A percentile compares a stretch with the other conserved stretches of the same genome.
Evolutionary conservation across 176 grass and related monocot species (phyloP).

Genomic region (Lolium perenne): DNA sequence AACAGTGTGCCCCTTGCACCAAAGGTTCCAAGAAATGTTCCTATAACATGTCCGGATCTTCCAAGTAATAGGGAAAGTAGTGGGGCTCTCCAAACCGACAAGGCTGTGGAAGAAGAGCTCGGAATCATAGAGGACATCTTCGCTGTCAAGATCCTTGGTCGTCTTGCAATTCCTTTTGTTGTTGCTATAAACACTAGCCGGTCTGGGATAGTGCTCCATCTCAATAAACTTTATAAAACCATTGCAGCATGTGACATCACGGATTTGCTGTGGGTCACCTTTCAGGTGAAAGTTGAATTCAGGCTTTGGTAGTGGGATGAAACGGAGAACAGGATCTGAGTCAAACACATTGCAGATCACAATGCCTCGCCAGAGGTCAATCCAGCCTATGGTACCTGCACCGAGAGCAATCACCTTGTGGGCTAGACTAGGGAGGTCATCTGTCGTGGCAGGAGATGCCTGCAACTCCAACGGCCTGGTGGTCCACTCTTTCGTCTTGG

Average conservation of each 20-base stretch:
- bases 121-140: background rate
- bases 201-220: background rate
- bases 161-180: background rate
- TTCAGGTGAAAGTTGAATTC: too few relatives aligned
- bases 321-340: background rate
- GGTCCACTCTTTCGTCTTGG: background rate
- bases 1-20: background rate
- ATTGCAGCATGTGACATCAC: constrained; percentile 4
- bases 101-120: background rate
- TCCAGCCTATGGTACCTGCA: background rate
- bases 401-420: constrained; percentile 13
- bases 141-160: background rate
- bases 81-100: background rate
- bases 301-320: background rate
- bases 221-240: constrained; percentile 2
- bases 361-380: background rate
- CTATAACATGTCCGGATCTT: background rate
- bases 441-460: background rate
- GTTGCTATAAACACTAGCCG: background rate
- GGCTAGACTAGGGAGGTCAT: background rate
- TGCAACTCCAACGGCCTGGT: background rate
- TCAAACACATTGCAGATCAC: background rate
- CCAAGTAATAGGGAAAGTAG: background rate
- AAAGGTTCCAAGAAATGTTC: background rate
- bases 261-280: too few relatives aligned